Evolutionary conservation across 768 basidiomycete species (phyloP), one percentile per base, ranked within the genome.

Genomic region (Gymnopilus dilepis): DNA sequence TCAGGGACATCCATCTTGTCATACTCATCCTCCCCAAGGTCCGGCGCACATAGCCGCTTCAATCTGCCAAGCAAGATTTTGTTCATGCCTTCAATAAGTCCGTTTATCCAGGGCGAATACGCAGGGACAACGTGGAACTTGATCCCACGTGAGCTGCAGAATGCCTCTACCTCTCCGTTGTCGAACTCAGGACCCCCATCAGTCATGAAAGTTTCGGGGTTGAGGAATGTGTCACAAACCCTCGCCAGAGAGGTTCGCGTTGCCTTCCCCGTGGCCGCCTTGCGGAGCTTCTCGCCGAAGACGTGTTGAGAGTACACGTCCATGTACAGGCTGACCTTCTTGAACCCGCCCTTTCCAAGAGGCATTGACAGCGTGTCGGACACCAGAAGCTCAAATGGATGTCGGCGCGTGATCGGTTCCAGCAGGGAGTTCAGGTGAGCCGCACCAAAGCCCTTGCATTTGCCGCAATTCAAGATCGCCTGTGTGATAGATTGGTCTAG

Each of bases 81-180:
- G 63, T 82, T 81, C 12, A 45, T 62, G 4, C 65, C 65, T 24
- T 70, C 63, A 17, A 67, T 24, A 4, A 70, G 45, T 0, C 78
- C 74, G 54, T 79, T 80, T 12, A 79, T 65, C 80, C 79, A 81
- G 5, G 78, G 79, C 8, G 77, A 69, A 56, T 81, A 81, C 1
- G 74, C 74, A 7, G 76, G 47, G 0, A 68, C 62, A 0, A 73
- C 61, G 12, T 72, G 64, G 4, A 66, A 63, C 33, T 68, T 55
- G 1, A 68, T 69, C 0, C 69, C 65, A 17, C 64, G 41, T 17
- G 48, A 21, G 2, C 59, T 55, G 57, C 77, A 82, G 52, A 69
- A 67, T 4, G 50, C 67, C 0, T 38, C 2, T 0, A 82, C 72
- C 1, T 76, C 74, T 2, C 64, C 26, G 60, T 74, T 75, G 38